Conservation (phyloP, 2,329 filamentous ascomycete genomes). For the Trichoderma lentiforme region DNA sequence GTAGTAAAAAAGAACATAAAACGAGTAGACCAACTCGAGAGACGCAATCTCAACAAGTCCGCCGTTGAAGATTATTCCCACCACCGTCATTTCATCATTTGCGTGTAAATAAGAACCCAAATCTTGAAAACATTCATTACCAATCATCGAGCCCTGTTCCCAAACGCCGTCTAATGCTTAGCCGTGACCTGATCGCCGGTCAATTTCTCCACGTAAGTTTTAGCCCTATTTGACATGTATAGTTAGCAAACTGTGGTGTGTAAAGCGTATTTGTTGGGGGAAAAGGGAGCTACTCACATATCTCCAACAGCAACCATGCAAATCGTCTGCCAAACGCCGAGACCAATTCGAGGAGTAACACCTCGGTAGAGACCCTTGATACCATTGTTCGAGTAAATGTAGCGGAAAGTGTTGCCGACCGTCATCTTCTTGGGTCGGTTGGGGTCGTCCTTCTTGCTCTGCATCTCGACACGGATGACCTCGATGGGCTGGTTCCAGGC, state of each 20-base stretch:
- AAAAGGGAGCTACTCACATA: conserved; percentile 64
- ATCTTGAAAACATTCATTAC: conserved; percentile 13
- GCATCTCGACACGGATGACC: conserved; percentile 99
- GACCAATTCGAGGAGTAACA: conserved; percentile 87
- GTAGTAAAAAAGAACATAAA: not conserved
- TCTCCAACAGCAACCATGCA: conserved; percentile 99
- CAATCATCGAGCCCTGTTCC: conserved; percentile 15
- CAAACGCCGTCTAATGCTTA: conserved; percentile 58
- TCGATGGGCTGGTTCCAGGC: conserved; percentile 99
- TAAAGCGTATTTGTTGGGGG: not conserved
- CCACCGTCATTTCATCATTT: not conserved
- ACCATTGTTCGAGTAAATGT: conserved; percentile 90
- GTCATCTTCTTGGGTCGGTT: conserved; percentile 99
- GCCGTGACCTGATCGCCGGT: conserved; percentile 62
- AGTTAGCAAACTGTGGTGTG: conserved; percentile 24
- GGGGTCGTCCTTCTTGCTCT: conserved; percentile 96
- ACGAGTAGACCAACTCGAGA: not conserved
- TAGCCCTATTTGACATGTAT: conserved; percentile 48
- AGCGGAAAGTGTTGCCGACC: conserved; percentile 77
- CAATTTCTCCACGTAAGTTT: conserved; percentile 63
- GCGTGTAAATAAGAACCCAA: conserved; percentile 13
- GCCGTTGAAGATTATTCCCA: not conserved
- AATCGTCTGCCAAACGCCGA: conserved; percentile 98
- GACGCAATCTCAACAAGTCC: not conserved
- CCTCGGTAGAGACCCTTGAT: conserved; percentile 92